Evolutionary conservation across 1,284 basidiomycete genomes (phyloP).

Genomic region (Farysia itapuensis): DNA sequence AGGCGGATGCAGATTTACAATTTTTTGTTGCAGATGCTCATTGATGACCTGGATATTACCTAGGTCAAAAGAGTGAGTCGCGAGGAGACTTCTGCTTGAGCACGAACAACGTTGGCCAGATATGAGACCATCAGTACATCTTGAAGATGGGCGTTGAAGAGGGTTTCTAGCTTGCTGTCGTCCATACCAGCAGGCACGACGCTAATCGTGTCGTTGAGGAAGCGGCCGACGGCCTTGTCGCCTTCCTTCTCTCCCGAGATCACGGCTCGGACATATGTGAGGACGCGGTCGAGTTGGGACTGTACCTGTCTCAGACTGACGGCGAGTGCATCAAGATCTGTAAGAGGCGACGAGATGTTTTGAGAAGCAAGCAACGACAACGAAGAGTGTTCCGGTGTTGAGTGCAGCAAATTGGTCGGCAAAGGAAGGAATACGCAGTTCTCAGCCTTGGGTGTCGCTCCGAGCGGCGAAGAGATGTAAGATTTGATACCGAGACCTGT

Average conservation of each 20-base stretch:
- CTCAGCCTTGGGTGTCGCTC: constrained; percentile 51
- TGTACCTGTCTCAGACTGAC: constrained; percentile 72
- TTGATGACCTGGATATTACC: background rate
- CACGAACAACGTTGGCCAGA: constrained; percentile 87
- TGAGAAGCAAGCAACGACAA: constrained; percentile 74
- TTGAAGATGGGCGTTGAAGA: constrained; percentile 63
- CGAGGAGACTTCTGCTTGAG: constrained; percentile 89
- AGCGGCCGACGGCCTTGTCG: constrained; percentile 84
- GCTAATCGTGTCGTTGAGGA: constrained; percentile 78
- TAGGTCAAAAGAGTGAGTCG: constrained; percentile 76
- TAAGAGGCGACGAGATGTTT: constrained; percentile 35
- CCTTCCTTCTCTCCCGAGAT: constrained; percentile 76
- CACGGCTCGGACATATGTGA: constrained; percentile 82
- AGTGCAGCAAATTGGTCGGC: constrained; percentile 43
- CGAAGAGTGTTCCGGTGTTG: constrained; percentile 60
- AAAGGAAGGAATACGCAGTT: constrained; percentile 57
- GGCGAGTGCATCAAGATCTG: constrained; percentile 66
- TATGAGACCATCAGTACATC: constrained; percentile 94
- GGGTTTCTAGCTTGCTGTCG: constrained; percentile 47
- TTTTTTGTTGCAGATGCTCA: too few relatives aligned
- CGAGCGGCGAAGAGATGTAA: constrained; percentile 73
- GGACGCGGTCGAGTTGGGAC: constrained; percentile 79
- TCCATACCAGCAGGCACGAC: constrained; percentile 51
- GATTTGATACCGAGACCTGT: constrained; percentile 70
- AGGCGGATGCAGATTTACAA: too few relatives aligned